A percentile compares a stretch with the other conserved stretches of the same genome.
phyloP scores from a whole-genome alignment of 2,329 filamentous ascomycete genomes.

The Tolypocladium inflatum region DNA sequence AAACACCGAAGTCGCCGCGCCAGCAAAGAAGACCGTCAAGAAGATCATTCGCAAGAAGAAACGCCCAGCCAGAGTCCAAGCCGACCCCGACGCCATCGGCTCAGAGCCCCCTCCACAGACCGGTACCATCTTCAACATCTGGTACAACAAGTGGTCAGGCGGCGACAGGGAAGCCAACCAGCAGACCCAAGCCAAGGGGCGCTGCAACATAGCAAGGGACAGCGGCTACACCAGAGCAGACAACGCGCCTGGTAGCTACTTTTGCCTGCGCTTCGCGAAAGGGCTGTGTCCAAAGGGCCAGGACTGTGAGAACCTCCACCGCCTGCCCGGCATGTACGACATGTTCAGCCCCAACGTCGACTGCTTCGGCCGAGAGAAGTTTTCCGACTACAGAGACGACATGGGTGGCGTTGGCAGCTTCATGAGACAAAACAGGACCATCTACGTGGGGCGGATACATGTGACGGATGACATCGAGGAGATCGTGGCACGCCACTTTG shows the following conservation, averaged over 20 bases:
- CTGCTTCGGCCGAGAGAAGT: slow-evolving; percentile 83
- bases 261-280: slow-evolving; percentile 87
- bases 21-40: slow-evolving; percentile 58
- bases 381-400: slow-evolving; percentile 86
- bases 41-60: slow-evolving; percentile 89
- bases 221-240: slow-evolving; percentile 73
- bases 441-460: slow-evolving; percentile 90
- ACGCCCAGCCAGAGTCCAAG: slow-evolving; percentile 79
- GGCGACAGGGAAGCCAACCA: slow-evolving; percentile 92
- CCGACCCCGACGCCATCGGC: slow-evolving; percentile 75
- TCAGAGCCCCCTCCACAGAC: slow-evolving; percentile 85
- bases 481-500: slow-evolving; percentile 86
- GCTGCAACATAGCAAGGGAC: slow-evolving; percentile 79
- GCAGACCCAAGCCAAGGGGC: slow-evolving; percentile 72
- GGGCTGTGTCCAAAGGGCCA: slow-evolving; percentile 75
- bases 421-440: slow-evolving; percentile 83
- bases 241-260: slow-evolving; percentile 69
- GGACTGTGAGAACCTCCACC: slow-evolving; percentile 90
- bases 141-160: slow-evolving; percentile 96
- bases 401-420: slow-evolving; percentile 97
- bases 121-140: slow-evolving; percentile 83
- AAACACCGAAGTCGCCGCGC: slow-evolving; percentile 34
- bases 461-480: slow-evolving; percentile 97
- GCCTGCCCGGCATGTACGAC: slow-evolving; percentile 77
- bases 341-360: slow-evolving; percentile 91